These are phyloP conservation scores for Cladophialophora immunda DNA, from an alignment of 2,329 filamentous ascomycete genomes.

Conservation along the genomic window DNA sequence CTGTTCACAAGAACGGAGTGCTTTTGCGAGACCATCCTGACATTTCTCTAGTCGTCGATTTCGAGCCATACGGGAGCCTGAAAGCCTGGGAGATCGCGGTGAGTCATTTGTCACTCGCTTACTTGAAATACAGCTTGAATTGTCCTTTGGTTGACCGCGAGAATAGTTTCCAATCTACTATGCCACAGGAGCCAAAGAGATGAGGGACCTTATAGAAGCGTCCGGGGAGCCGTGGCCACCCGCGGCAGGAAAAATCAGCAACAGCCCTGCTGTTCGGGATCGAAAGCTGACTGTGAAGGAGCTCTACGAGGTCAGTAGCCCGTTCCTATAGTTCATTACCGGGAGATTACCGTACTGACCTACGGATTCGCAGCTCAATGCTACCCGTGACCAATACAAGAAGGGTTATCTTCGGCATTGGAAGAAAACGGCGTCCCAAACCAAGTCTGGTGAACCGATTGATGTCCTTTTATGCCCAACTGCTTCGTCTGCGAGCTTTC, in stretches of 20 bases:
- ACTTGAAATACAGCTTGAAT: too few relatives aligned
- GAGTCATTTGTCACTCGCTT: too few relatives aligned
- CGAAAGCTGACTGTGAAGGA: background rate
- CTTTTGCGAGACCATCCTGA: too few relatives aligned
- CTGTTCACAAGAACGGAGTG: slow-evolving; percentile 42
- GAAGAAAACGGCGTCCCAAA: too few relatives aligned
- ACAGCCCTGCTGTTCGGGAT: background rate
- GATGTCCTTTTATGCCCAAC: too few relatives aligned
- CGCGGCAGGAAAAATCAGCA: slow-evolving; percentile 5
- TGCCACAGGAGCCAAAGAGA: background rate
- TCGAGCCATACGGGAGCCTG: slow-evolving; percentile 58
- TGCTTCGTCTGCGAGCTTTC: too few relatives aligned
- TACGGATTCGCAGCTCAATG: background rate
- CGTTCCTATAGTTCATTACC: background rate
- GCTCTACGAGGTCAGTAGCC: background rate
- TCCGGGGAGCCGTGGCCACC: slow-evolving; percentile 14
- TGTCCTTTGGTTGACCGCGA: too few relatives aligned
- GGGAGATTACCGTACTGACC: background rate
- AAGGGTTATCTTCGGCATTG: background rate
- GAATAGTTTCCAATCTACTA: slow-evolving; percentile 9
- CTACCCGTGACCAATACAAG: background rate
- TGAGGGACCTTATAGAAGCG: background rate
- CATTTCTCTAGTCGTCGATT: slow-evolving; percentile 54
- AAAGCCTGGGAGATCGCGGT: slow-evolving; percentile 54
- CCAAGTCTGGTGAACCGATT: too few relatives aligned